Conservation (phyloP, 108 stramenopile genomes). For the Parmales sp. region DNA sequence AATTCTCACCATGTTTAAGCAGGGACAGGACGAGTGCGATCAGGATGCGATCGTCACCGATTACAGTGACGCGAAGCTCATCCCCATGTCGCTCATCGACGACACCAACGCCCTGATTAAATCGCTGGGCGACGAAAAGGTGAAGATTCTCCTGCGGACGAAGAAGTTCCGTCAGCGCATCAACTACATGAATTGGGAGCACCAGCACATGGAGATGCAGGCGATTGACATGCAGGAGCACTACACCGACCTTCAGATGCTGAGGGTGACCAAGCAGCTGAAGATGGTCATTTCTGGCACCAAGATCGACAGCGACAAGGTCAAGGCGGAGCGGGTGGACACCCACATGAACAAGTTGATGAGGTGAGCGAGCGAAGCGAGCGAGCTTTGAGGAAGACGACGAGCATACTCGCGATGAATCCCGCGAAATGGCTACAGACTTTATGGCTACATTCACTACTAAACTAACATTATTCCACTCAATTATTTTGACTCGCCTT, state of each 20-base stretch:
- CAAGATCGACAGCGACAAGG: constrained; percentile 15
- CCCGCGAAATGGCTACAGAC: too few species aligned
- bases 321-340: constrained; percentile 17
- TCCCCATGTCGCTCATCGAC: constrained; percentile 33
- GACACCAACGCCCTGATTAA: constrained; percentile 33
- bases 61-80: constrained; percentile 34
- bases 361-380: too few species aligned
- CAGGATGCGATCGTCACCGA: constrained; percentile 34
- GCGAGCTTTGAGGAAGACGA: too few species aligned
- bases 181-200: constrained; percentile 47
- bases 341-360: constrained; percentile 6
- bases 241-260: constrained; percentile 46
- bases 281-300: constrained; percentile 40
- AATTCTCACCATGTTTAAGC: constrained; percentile 31
- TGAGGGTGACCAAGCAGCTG: constrained; percentile 49
- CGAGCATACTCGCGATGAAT: too few species aligned
- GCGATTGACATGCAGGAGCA: constrained; percentile 38
- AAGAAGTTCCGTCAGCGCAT: constrained; percentile 44
- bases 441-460: too few species aligned
- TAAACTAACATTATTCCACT: too few species aligned
- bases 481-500: too few species aligned
- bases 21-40: constrained; percentile 48
- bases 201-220: constrained; percentile 24
- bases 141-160: constrained; percentile 30
- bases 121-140: constrained; percentile 22